A percentile compares a stretch with the other conserved stretches of the same genome.
phyloP scores from a whole-genome alignment of 2,329 filamentous ascomycete genomes.

The Parascedosporium putredinis region DNA sequence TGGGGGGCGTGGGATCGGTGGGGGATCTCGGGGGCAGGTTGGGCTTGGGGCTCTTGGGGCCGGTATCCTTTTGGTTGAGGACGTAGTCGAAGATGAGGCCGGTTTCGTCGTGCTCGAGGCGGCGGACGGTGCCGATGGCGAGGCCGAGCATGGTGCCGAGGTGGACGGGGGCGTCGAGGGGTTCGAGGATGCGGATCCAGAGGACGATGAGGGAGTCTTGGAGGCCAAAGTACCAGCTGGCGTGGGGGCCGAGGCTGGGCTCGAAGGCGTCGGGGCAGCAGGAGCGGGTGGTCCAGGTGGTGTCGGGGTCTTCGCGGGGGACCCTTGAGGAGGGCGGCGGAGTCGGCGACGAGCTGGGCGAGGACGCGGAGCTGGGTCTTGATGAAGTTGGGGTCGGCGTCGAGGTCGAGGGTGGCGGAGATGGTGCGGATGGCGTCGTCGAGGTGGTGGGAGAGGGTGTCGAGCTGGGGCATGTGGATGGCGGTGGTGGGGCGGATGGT shows the following conservation, averaged over 20 bases:
- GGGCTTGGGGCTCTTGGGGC: slow-evolving; percentile 8
- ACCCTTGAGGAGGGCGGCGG: slow-evolving; percentile 45
- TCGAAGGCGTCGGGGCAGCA: slow-evolving; percentile 32
- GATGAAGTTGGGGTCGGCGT: slow-evolving; percentile 44
- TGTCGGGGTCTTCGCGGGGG: slow-evolving; percentile 26
- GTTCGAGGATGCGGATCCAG: slow-evolving; percentile 58
- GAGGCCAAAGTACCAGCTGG: slow-evolving; percentile 67
- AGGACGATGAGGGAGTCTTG: slow-evolving; percentile 62
- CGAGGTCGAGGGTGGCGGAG: slow-evolving; percentile 57
- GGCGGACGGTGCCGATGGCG: slow-evolving; percentile 54
- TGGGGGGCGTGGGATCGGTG: neutral
- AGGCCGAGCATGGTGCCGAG: slow-evolving; percentile 58
- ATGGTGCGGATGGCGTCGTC: slow-evolving; percentile 78
- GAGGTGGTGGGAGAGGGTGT: slow-evolving; percentile 63
- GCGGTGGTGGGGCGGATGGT: slow-evolving; percentile 36
- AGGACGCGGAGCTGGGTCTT: slow-evolving; percentile 46
- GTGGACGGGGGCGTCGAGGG: slow-evolving; percentile 50
- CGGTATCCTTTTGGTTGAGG: slow-evolving; percentile 18
- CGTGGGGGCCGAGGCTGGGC: slow-evolving; percentile 38
- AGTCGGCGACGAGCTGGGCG: slow-evolving; percentile 41
- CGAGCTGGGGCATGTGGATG: slow-evolving; percentile 58
- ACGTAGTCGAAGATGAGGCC: slow-evolving; percentile 62
- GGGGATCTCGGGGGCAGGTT: slow-evolving; percentile 15
- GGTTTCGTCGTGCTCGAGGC: slow-evolving; percentile 68
- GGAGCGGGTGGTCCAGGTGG: slow-evolving; percentile 33